Evolutionary conservation across 1,139 yeast genomes (phyloP), one percentile per base, ranked within the genome.

Genomic region (Saccharomycopsis phalli): DNA sequence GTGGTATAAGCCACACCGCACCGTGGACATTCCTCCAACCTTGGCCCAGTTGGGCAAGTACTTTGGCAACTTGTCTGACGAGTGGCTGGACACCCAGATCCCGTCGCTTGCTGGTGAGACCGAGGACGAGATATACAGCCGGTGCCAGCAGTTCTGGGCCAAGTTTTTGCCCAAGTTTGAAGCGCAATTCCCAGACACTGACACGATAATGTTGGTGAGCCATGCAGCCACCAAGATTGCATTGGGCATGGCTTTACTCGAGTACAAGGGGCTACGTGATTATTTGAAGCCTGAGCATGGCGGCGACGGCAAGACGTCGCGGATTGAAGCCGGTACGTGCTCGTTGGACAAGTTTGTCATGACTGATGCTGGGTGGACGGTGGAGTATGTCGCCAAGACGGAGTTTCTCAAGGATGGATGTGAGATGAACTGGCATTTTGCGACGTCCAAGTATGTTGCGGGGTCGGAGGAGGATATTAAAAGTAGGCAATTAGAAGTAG

Each of bases 161-260:
- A 54, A 50, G 31, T 74, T 75, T 50, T 52, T 74, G 6, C 70
- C 75, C 0, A 57, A 59, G 21, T 63, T 75, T 45, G 74, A 71
- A 47, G 29, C 48, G 4, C 58, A 59, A 45, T 64, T 57, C 49
- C 81, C 81, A 1, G 51, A 69, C 1, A 55, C 66, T 18, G 64
- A 65, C 31, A 56, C 58, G 8, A 56, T 75, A 4, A 50, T 75
- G 35, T 58, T 75, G 17, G 65, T 73, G 13, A 68, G 76, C 11
- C 81, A 75, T 53, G 81, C 81, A 0, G 81, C 80, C 10, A 69
- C 79, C 19, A 73, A 73, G 51, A 74, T 75, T 38, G 74, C 79
- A 0, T 59, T 74, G 31, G 80, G 79, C 1, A 67, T 72, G 71
- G 57, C 75, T 1, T 57, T 75, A 27, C 52, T 74, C 51, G 64